Base-by-base conservation (phyloP, 2,329 filamentous ascomycete species). In the Lecanosticta acicola region DNA sequence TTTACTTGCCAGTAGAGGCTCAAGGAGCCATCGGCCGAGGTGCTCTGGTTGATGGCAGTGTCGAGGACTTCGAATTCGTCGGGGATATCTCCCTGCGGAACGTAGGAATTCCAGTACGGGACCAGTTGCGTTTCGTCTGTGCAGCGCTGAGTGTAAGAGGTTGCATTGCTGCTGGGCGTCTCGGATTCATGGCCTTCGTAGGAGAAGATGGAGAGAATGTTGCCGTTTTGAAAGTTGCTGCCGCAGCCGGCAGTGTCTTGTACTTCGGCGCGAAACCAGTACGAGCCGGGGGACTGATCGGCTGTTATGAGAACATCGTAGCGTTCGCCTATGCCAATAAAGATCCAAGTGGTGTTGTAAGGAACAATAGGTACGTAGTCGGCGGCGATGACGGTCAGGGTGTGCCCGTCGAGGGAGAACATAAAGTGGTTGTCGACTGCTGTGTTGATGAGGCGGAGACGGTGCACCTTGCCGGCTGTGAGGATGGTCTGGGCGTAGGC, bases 371-470 rank as follows among this genome's bases (percentile, higher is more conserved):
- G 66, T 11, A 68, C 62, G 45, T 67, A 67, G 48, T 68, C 66
- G 18, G 63, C 56, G 5, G 63, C 46, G 11, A 68, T 64, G 40
- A 68, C 62, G 11, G 60, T 59, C 52, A 68, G 59, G 16, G 40
- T 48, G 51, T 67, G 65, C 39, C 50, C 45, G 50, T 68, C 65
- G 55, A 61, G 60, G 50, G 39, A 64, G 61, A 66, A 69, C 49
- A 59, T 61, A 54, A 74, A 71, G 48, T 68, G 67, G 26, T 66
- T 67, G 47, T 71, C 70, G 9, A 71, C 63, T 13, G 66, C 68
- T 11, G 65, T 66, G 57, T 76, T 77, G 58, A 76, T 65, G 26
- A 75, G 48, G 32, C 68, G 62, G 26, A 76, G 55, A 36, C 66
- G 60, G 51, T 75, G 67, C 51, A 64, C 70, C 55, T 69, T 68